Percentiles rank a stretch among this genome's conserved stretches.
phyloP scores from a whole-genome alignment of 176 grass and related monocot species.

The Cymbopogon citratus region DNA sequence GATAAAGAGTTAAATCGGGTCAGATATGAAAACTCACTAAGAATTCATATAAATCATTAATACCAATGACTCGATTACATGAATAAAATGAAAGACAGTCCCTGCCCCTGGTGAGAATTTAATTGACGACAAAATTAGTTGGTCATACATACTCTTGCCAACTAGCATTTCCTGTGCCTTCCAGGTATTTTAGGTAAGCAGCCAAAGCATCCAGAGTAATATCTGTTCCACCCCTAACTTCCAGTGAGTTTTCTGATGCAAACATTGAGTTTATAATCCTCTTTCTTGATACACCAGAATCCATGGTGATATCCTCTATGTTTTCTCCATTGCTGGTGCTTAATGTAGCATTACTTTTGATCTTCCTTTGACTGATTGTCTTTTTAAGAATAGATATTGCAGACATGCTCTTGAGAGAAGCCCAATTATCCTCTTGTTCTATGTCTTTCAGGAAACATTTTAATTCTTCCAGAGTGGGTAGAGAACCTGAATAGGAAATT shows the following conservation, averaged over 20 bases:
- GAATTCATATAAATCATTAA: background rate
- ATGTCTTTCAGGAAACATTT: conserved; percentile 49
- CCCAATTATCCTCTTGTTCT: conserved; percentile 47
- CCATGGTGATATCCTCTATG: conserved; percentile 21
- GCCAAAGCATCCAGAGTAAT: conserved; percentile 65
- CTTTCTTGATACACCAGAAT: conserved; percentile 27
- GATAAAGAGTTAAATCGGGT: conserved; percentile 18
- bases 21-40: background rate
- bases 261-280: conserved; percentile 70
- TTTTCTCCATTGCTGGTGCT: conserved; percentile 25
- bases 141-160: conserved; percentile 78
- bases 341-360: conserved; percentile 34
- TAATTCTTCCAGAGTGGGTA: conserved; percentile 76
- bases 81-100: background rate
- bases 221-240: conserved; percentile 75
- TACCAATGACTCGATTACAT: background rate
- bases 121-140: background rate
- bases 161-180: conserved; percentile 77
- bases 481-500: conserved; percentile 48
- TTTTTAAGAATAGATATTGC: conserved; percentile 54
- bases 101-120: background rate
- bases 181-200: conserved; percentile 85
- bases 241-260: conserved; percentile 50
- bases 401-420: conserved; percentile 38
- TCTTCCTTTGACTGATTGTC: conserved; percentile 21